phyloP scores from a whole-genome alignment of 495 filamentous ascomycete species.

The Sordaria brevicollis region DNA sequence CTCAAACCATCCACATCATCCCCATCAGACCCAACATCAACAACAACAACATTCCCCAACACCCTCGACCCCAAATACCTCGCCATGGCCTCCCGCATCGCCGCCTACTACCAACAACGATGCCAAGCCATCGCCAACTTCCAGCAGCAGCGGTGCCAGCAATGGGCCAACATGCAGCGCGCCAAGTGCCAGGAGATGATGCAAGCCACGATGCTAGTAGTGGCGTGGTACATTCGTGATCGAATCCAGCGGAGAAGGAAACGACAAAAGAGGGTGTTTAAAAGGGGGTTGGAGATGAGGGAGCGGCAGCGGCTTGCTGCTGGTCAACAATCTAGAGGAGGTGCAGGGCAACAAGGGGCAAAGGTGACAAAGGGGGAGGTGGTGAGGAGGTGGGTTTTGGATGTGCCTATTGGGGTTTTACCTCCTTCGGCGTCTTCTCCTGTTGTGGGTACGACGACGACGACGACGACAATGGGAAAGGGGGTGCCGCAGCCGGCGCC shows the following conservation, averaged over 20 bases:
- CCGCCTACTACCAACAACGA: slow-evolving; percentile 27
- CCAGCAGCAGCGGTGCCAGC: slow-evolving; percentile 28
- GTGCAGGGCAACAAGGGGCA: neutral
- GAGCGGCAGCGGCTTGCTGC: neutral
- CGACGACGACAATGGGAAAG: neutral
- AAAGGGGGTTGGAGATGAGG: slow-evolving; percentile 11
- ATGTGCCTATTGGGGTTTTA: slow-evolving; percentile 8
- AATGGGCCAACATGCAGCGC: slow-evolving; percentile 23
- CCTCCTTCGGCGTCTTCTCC: neutral
- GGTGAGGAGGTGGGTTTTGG: slow-evolving; percentile 25
- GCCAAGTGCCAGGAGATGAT: slow-evolving; percentile 28
- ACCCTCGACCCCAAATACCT: slow-evolving; percentile 19
- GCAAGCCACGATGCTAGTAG: slow-evolving; percentile 25
- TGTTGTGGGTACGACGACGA: neutral
- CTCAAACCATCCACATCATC: neutral
- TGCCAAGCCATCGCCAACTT: slow-evolving; percentile 23
- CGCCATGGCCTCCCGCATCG: slow-evolving; percentile 29
- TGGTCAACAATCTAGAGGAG: neutral
- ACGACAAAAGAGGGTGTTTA: slow-evolving; percentile 14
- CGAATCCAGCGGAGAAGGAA: slow-evolving; percentile 18
- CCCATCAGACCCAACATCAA: neutral
- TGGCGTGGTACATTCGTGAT: slow-evolving; percentile 29
- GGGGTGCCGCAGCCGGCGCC: neutral
- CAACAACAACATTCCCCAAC: neutral
- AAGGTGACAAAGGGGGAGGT: slow-evolving; percentile 22